phyloP scores from a whole-genome alignment of 352 stramenopile genomes.

The Pythium myriotylum region DNA sequence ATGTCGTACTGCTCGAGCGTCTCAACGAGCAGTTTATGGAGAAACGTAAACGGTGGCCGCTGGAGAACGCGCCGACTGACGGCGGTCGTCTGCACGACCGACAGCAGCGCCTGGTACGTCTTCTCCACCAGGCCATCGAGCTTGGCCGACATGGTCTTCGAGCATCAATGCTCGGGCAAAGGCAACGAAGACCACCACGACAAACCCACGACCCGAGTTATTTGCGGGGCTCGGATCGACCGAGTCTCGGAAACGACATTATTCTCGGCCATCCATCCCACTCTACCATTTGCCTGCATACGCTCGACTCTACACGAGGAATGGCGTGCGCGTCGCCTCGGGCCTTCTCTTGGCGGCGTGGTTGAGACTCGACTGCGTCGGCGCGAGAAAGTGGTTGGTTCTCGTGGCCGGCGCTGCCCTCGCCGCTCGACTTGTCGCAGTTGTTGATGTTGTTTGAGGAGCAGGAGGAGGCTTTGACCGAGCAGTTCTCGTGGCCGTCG shows the following conservation, averaged over 20 bases:
- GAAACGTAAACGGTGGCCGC: conserved; percentile 79
- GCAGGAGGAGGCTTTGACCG: background rate
- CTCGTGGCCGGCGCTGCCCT: conserved; percentile 22
- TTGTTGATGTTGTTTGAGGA: background rate
- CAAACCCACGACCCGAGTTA: conserved; percentile 6
- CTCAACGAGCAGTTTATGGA: conserved; percentile 81
- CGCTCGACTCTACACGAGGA: conserved; percentile 26
- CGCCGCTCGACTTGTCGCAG: background rate
- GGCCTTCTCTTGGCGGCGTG: conserved; percentile 37
- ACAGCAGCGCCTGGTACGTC: conserved; percentile 64
- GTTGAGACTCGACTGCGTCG: conserved; percentile 68
- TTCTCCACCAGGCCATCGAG: conserved; percentile 51
- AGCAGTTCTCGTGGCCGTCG: background rate
- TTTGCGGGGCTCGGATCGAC: conserved; percentile 2
- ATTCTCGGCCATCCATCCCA: conserved; percentile 4
- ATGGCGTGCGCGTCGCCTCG: conserved; percentile 39
- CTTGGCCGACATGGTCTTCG: conserved; percentile 9
- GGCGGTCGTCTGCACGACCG: conserved; percentile 66
- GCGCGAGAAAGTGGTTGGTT: conserved; percentile 63
- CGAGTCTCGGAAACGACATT: background rate
- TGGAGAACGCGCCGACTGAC: conserved; percentile 69
- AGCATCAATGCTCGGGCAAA: background rate
- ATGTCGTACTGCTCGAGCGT: conserved; percentile 62
- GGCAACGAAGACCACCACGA: background rate
- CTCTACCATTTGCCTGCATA: conserved; percentile 1